Base-by-base conservation (phyloP, 2,329 filamentous ascomycete genomes). In the Akanthomyces muscarius region DNA sequence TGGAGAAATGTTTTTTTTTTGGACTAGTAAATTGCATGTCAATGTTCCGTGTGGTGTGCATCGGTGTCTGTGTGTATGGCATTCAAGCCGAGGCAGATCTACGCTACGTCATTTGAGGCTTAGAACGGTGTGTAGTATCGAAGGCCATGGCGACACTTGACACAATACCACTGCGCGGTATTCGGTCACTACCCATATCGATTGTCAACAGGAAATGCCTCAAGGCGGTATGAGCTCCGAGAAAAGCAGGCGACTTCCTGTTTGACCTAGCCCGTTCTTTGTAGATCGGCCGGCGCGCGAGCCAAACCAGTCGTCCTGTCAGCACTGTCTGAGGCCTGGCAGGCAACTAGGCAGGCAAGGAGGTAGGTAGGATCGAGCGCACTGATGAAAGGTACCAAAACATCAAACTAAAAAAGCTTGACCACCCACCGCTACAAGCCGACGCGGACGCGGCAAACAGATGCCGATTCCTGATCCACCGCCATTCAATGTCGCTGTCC, bases 401-500 rank as follows among this genome's bases (percentile, higher is more conserved):
- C 25, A 45, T 45, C 28, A 8, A 14, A 18, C 53, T 55, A 45
- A 45, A 52, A 56, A 30, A n/a, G 44, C 25, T 25, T 48, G 38
- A 41, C 14, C 45, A 48, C 41, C 53, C 23, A 42, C 38, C 21
- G 36, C 38, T 41, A 54, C 33, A n/a, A 44, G 33, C 21, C 1
- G 25, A 45, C 25, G n/a, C 38, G 41, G n/a, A 8, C n/a, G 21
- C 56, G 56, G 56, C 56, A 51, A n/a, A 10, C 45, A 42, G 56
- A 30, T 59, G 56, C 56, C 56, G 56, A 30, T 51, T 50, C 23
- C 47, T 30, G 56, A 59, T 59, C 56, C 56, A 51, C 56, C 6
- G 21, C 56, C 44, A 14, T 59, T 41, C 41, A 33, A 33, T 33
- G 38, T 45, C 55, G 28, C 55, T 25, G 28, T 47, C 54, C 30